Conservation (phyloP, 208 protist species). For the Histomonas meleagridis region DNA sequence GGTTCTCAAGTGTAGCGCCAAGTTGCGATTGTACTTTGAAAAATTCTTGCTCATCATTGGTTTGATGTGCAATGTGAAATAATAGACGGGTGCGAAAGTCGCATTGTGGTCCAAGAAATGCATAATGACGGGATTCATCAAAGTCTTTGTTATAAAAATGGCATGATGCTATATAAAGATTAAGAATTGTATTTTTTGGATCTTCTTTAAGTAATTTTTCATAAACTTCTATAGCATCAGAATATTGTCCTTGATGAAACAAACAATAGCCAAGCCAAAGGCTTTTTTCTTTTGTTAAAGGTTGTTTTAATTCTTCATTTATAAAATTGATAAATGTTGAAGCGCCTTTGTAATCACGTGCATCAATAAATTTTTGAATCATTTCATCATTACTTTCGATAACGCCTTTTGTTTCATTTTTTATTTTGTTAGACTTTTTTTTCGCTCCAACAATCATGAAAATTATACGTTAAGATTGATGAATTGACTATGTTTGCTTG, state of each 20-base stretch:
- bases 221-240: neutral
- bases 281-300: neutral
- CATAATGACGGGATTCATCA: neutral
- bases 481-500: no score
- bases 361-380: neutral
- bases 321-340: slow-evolving; percentile 20
- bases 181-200: neutral
- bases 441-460: no score
- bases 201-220: neutral
- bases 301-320: neutral
- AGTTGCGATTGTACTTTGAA: neutral
- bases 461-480: no score
- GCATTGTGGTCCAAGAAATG: neutral
- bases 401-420: no score
- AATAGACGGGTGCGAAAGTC: neutral
- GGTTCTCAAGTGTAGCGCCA: neutral
- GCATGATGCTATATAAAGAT: neutral
- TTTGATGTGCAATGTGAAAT: slow-evolving; percentile 29
- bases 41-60: neutral
- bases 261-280: neutral
- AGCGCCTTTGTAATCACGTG: neutral
- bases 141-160: neutral
- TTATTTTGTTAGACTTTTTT: no score
- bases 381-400: neutral
- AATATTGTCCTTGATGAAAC: neutral